These are phyloP conservation scores for Exophiala calicioides DNA, from an alignment of 2,329 filamentous ascomycete genomes.

Conservation along the genomic window DNA sequence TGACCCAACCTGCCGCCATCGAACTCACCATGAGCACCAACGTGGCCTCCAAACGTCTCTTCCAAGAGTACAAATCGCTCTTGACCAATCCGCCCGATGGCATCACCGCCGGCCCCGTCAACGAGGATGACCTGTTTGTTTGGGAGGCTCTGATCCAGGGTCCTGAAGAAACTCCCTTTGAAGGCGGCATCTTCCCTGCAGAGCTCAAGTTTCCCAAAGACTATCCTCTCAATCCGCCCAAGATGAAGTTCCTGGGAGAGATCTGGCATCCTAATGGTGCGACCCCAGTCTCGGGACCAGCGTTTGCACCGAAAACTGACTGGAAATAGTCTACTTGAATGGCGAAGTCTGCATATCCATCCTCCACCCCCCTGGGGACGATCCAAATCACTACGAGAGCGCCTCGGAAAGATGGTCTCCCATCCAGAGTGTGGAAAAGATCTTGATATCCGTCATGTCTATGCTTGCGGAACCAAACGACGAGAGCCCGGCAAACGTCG, in stretches of 20 bases:
- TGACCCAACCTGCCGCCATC: neutral
- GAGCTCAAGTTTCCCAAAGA: constrained; percentile 94
- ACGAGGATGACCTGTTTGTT: constrained; percentile 89
- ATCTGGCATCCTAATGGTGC: constrained; percentile 96
- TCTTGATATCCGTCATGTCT: constrained; percentile 94
- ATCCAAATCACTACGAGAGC: constrained; percentile 97
- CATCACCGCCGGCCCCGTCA: constrained; percentile 90
- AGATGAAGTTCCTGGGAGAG: constrained; percentile 92
- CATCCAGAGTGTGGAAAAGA: constrained; percentile 97
- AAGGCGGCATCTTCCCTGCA: constrained; percentile 92
- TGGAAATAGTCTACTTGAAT: constrained; percentile 73
- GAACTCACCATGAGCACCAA: constrained; percentile 46
- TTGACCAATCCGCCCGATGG: constrained; percentile 96
- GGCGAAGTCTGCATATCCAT: constrained; percentile 98
- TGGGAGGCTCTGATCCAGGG: constrained; percentile 98
- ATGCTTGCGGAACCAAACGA: constrained; percentile 98
- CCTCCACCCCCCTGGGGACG: constrained; percentile 91
- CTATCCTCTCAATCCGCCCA: constrained; percentile 93
- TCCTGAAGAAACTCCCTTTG: constrained; percentile 92
- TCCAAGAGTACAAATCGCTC: constrained; percentile 93
- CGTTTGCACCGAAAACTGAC: neutral
- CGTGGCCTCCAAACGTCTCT: constrained; percentile 72
- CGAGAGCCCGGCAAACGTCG: constrained; percentile 92
- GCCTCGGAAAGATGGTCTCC: constrained; percentile 95
- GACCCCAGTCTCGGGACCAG: constrained; percentile 26